Percentiles rank a stretch among this genome's conserved stretches.
phyloP scores from a whole-genome alignment of 208 protist genomes.

The Leishmania guyanensis region DNA sequence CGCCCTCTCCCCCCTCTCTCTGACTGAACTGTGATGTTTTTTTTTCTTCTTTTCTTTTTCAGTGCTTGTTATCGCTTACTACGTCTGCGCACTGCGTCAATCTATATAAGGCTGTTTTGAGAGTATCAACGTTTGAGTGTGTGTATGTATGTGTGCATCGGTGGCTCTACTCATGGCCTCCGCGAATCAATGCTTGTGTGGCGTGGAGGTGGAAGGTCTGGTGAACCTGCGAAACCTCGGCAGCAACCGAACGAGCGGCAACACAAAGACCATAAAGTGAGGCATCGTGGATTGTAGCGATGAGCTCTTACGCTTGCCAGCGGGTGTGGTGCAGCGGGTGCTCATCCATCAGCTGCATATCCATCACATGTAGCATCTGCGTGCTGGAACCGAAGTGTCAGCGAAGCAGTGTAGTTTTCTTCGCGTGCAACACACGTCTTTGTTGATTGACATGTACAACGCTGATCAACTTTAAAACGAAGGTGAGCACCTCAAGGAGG shows the following conservation, averaged over 20 bases:
- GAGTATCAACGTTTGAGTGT: background rate
- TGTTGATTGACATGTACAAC: constrained; percentile 30
- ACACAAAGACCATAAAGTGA: constrained; percentile 40
- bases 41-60: background rate
- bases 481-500: constrained; percentile 26
- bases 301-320: constrained; percentile 34
- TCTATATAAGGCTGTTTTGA: background rate
- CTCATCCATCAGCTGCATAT: constrained; percentile 44
- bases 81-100: background rate
- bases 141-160: background rate
- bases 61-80: background rate
- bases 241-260: constrained; percentile 35
- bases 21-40: background rate
- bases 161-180: background rate
- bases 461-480: constrained; percentile 14
- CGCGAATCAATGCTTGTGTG: constrained; percentile 23
- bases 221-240: constrained; percentile 53
- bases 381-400: constrained; percentile 23
- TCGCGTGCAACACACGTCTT: constrained; percentile 16
- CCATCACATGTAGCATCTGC: constrained; percentile 40
- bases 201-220: constrained; percentile 33
- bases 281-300: constrained; percentile 50
- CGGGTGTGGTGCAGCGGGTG: constrained; percentile 23
- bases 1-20: background rate
- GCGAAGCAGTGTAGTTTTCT: constrained; percentile 35